These are phyloP conservation scores for Cyberlindnera euphorbiiphila DNA, from an alignment of 805 yeast genomes.

Conservation along the genomic window DNA sequence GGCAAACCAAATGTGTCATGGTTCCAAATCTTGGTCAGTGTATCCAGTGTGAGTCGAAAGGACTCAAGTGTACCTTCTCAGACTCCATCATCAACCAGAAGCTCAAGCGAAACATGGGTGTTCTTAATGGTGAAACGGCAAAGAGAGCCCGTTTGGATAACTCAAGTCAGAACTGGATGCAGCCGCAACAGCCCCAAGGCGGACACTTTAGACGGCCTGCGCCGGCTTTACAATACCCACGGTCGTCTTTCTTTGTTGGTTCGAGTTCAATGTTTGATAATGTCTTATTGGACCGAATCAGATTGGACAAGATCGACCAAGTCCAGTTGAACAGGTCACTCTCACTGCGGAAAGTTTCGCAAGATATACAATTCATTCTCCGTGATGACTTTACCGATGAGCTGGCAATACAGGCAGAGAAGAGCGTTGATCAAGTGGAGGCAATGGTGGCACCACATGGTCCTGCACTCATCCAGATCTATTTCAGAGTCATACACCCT, in stretches of 20 bases:
- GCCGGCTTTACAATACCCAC: slow-evolving; percentile 72
- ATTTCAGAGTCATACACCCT: slow-evolving; percentile 85
- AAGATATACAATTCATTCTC: slow-evolving; percentile 68
- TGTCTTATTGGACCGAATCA: slow-evolving; percentile 59
- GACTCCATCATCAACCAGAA: slow-evolving; percentile 44
- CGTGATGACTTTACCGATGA: slow-evolving; percentile 78
- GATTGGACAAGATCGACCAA: slow-evolving; percentile 71
- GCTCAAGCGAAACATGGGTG: slow-evolving; percentile 33
- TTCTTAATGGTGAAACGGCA: slow-evolving; percentile 15
- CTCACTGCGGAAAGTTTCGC: slow-evolving; percentile 75
- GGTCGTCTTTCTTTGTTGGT: slow-evolving; percentile 87
- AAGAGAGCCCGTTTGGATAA: slow-evolving; percentile 9
- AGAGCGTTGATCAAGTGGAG: slow-evolving; percentile 81
- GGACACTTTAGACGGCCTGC: slow-evolving; percentile 15
- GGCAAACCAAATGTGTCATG: slow-evolving; percentile 76
- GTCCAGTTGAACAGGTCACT: slow-evolving; percentile 65
- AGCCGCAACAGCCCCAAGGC: slow-evolving; percentile 12
- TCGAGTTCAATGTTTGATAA: slow-evolving; percentile 83
- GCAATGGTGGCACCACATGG: slow-evolving; percentile 91
- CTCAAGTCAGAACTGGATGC: slow-evolving; percentile 8
- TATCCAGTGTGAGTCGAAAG: slow-evolving; percentile 72
- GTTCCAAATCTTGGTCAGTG: slow-evolving; percentile 61
- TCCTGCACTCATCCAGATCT: slow-evolving; percentile 69
- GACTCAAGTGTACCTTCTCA: slow-evolving; percentile 71
- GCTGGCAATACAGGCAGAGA: slow-evolving; percentile 62